Evolutionary conservation across 164 flowering plant species (phyloP), one percentile per base, ranked within the genome.

Genomic region (Nymphaea colorata): DNA sequence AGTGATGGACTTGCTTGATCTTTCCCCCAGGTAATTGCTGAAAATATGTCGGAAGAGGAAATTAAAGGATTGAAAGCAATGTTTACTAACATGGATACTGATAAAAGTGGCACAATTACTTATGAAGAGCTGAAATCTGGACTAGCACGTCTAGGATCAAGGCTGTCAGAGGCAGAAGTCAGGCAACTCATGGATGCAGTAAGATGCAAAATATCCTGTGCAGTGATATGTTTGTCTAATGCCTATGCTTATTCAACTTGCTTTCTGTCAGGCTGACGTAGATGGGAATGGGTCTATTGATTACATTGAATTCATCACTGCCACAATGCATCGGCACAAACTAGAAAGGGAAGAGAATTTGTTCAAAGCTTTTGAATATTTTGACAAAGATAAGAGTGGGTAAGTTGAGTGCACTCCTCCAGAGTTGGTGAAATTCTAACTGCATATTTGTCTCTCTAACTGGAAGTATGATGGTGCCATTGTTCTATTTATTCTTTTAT

Each of bases 101-200:
- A 91, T 62, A 81, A 84, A 36, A 93, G 91, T 74, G 96, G 98
- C 45, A 82, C 96, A 42, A 89, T 91, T 72, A 93, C 98, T 14
- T 87, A 91, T 63, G 94, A 89, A 53, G 97, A 93, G 78, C 82
- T 91, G 71, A 87, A 85, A 78, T 66, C 81, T 42, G 97, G 98
- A 18, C 76, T 93, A 76, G 89, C 96, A 62, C 80, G 86, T 69
- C 89, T 91, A 73, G 97, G 97, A 41, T 91, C 96, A 43, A 93
- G 81, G 76, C 96, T 91, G 62, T 80, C 94, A 6, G 93, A 93
- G 70, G 79, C 81, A 57, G 97, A 93, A 82, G 94, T 91, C 61
- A 73, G 79, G 78, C 96, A 89, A 70, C 92, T 93, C 59, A 86
- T 93, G 98, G 97, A 93, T 76, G 96, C 98, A 63, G 98, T 93